Evolutionary conservation across 2,329 filamentous ascomycete species (phyloP).

Genomic region (Aureobasidium sp.): DNA sequence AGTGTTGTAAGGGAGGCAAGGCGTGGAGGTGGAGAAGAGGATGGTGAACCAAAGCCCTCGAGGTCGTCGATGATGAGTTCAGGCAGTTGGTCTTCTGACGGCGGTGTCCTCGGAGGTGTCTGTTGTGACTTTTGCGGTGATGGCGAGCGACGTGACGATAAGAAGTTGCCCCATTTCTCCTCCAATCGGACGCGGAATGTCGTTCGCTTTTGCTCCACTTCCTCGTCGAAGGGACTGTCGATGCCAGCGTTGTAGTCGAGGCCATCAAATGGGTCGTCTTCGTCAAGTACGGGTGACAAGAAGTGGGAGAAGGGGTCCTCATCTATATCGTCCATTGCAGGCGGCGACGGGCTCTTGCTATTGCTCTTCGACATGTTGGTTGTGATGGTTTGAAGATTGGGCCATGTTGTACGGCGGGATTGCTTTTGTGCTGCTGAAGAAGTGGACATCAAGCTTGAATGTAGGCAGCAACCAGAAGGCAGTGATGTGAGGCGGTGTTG

Average conservation of each 20-base stretch:
- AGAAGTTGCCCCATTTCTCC: conserved; percentile 35
- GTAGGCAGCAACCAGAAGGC: conserved; percentile 8
- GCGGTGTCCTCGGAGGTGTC: conserved; percentile 27
- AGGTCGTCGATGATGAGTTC: conserved; percentile 18
- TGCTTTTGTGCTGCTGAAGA: conserved; percentile 15
- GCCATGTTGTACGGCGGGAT: conserved; percentile 18
- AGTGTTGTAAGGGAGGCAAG: conserved; percentile 15
- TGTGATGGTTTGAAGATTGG: conserved; percentile 16
- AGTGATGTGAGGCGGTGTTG: neutral
- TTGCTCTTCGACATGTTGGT: conserved; percentile 14
- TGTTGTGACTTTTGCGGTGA: conserved; percentile 23
- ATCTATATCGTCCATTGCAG: conserved; percentile 30
- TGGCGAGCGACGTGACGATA: conserved; percentile 17
- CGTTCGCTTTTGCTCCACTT: conserved; percentile 23
- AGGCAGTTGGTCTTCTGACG: conserved; percentile 17
- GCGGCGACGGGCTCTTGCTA: neutral
- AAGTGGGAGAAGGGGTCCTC: conserved; percentile 39
- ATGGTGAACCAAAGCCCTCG: conserved; percentile 15
- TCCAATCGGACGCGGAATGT: conserved; percentile 34
- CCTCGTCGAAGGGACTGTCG: conserved; percentile 14
- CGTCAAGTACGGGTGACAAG: conserved; percentile 35
- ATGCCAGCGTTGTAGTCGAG: conserved; percentile 35
- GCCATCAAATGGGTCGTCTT: conserved; percentile 33
- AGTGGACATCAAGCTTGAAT: conserved; percentile 16
- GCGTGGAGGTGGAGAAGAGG: conserved; percentile 12